Evolutionary conservation across 2,329 filamentous ascomycete species (phyloP).

Genomic region (Fusarium secorum): DNA sequence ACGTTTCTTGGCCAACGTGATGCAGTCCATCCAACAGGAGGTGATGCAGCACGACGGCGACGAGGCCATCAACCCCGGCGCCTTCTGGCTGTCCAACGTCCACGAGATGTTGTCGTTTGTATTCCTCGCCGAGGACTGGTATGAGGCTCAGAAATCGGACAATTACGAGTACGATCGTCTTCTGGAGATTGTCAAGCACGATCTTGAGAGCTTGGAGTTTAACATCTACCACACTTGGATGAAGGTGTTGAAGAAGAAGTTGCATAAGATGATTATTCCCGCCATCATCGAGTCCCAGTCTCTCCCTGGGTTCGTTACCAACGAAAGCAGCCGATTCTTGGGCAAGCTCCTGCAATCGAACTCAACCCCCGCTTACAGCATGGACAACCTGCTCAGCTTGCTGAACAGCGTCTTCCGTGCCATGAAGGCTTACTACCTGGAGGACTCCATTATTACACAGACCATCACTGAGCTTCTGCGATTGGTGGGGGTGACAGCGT

Average conservation of each 20-base stretch:
- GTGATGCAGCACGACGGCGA: slow-evolving; percentile 99
- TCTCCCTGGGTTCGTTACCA: slow-evolving; percentile 96
- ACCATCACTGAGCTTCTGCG: slow-evolving; percentile 92
- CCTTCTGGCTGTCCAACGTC: slow-evolving; percentile 99
- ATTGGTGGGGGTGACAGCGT: slow-evolving; percentile 94
- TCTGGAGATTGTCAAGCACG: slow-evolving; percentile 98
- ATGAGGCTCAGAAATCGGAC: slow-evolving; percentile 98
- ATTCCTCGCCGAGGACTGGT: slow-evolving; percentile 99
- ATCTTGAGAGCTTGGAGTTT: slow-evolving; percentile 97
- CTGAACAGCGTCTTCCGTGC: slow-evolving; percentile 98
- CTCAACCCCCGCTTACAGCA: slow-evolving; percentile 94
- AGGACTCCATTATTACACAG: slow-evolving; percentile 95
- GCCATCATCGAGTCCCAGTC: slow-evolving; percentile 99
- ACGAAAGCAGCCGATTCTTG: slow-evolving; percentile 97
- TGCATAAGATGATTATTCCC: slow-evolving; percentile 99
- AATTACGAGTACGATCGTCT: slow-evolving; percentile 99
- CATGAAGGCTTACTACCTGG: slow-evolving; percentile 98
- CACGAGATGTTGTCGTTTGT: slow-evolving; percentile 99
- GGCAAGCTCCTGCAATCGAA: slow-evolving; percentile 94
- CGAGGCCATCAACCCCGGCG: slow-evolving; percentile 94
- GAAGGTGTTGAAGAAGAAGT: slow-evolving; percentile 99
- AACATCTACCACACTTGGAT: slow-evolving; percentile 99
- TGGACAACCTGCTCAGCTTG: slow-evolving; percentile 96
- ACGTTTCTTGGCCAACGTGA: slow-evolving; percentile 97
- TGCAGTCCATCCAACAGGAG: slow-evolving; percentile 99